Evolutionary conservation across 441 rosid species (phyloP).

Genomic region (Flueggea neowawraea): DNA sequence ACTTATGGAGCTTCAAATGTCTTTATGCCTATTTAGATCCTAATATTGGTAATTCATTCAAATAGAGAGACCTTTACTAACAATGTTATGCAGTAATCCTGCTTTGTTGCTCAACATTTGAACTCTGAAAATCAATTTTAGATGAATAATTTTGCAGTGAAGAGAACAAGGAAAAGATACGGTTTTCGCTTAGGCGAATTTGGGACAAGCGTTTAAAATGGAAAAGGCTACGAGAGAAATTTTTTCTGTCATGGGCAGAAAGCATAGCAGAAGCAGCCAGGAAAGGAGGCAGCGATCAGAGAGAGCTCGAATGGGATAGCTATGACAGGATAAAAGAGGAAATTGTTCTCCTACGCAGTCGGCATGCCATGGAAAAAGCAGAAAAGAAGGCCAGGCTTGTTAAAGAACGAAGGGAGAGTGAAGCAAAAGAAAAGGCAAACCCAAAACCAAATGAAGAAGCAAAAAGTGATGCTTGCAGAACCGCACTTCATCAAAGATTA

Average conservation of each 20-base stretch:
- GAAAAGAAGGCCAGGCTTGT: slow-evolving; percentile 50
- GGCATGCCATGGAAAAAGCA: slow-evolving; percentile 39
- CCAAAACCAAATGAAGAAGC: slow-evolving; percentile 8
- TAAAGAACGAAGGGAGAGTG: slow-evolving; percentile 40
- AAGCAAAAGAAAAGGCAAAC: slow-evolving; percentile 40
- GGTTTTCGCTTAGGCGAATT: slow-evolving; percentile 44
- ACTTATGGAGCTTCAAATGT: no score
- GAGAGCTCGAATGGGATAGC: slow-evolving; percentile 74
- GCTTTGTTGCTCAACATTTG: background rate
- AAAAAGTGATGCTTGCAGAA: slow-evolving; percentile 26
- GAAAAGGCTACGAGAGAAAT: slow-evolving; percentile 44
- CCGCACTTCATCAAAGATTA: slow-evolving; percentile 54
- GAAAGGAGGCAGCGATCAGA: slow-evolving; percentile 53
- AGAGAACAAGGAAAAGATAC: slow-evolving; percentile 64
- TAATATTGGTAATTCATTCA: background rate
- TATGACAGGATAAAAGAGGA: slow-evolving; percentile 55
- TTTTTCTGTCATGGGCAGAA: slow-evolving; percentile 48
- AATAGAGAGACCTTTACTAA: background rate
- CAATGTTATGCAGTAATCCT: background rate
- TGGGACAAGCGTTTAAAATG: slow-evolving; percentile 63
- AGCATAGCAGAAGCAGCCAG: slow-evolving; percentile 69
- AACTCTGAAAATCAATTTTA: slow-evolving; percentile 11
- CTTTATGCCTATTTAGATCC: no score
- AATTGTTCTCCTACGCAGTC: slow-evolving; percentile 40
- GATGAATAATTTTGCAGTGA: slow-evolving; percentile 45